phyloP scores from a whole-genome alignment of 2,329 filamentous ascomycete genomes.

The Aspergillus sp. region DNA sequence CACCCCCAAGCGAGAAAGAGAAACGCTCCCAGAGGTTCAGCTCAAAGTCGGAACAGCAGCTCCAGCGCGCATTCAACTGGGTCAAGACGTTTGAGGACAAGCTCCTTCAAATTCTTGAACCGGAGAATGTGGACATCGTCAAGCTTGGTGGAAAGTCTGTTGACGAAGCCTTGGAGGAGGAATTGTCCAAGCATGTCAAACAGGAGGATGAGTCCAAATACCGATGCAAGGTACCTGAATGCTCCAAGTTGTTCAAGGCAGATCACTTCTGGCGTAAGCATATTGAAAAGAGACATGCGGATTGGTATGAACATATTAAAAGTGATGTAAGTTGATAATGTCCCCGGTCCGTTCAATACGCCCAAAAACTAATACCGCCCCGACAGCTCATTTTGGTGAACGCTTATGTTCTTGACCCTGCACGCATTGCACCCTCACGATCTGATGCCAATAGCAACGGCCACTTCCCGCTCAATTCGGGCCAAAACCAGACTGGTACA shows the following conservation, averaged over 20 bases:
- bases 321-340: conserved; percentile 67
- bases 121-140: conserved; percentile 79
- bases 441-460: conserved; percentile 95
- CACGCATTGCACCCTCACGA: conserved; percentile 88
- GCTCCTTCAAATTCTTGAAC: conserved; percentile 86
- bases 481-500: conserved; percentile 75
- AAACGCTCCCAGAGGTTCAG: conserved; percentile 70
- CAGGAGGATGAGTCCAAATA: conserved; percentile 98
- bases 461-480: conserved; percentile 81
- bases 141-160: conserved; percentile 87
- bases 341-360: background rate
- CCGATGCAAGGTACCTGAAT: conserved; percentile 94
- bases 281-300: conserved; percentile 88
- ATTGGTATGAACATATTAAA: conserved; percentile 79
- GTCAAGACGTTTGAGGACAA: conserved; percentile 99
- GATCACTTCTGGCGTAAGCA: conserved; percentile 98
- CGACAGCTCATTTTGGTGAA: conserved; percentile 83
- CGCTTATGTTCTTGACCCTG: conserved; percentile 87
- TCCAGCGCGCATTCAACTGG: conserved; percentile 96
- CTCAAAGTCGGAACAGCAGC: conserved; percentile 82
- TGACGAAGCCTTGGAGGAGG: conserved; percentile 83
- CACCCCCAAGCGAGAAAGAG: conserved; percentile 71
- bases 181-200: conserved; percentile 84
- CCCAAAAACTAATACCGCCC: conserved; percentile 31
- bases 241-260: conserved; percentile 95